Base-by-base conservation (phyloP, 169 alveolate genomes). In the Plasmodium fragile region DNA sequence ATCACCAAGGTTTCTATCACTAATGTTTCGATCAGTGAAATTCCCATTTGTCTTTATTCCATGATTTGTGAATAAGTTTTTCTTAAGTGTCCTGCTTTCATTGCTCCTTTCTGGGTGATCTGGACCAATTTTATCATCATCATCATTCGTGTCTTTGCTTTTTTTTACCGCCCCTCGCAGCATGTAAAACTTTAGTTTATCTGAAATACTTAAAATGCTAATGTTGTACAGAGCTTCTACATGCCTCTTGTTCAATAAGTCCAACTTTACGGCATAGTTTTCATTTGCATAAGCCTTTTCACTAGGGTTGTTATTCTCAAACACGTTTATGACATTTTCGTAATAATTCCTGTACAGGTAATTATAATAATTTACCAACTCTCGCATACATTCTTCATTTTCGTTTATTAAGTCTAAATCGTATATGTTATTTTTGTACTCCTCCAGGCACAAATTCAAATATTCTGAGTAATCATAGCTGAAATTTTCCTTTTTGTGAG, bases 341-440 rank as follows among this genome's bases (percentile, higher is more conserved):
- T 91, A 91, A 91, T 81, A 91, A 80, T 91, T 80, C 79, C 81
- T 45, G 43, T 91, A 70, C 55, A 91, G 82, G n/a, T 91, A 91
- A 80, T 91, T 91, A 81, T 91, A 91, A 75, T 91, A 91, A 81
- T 91, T 91, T 65, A 91, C 78, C 32, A 91, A 69, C 75, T 91
- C 94, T 30, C 94, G 91, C 92, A 79, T 91, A 81, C 94, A 91
- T 80, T 91, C 94, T 43, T 91, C 94, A 91, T 91, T 91, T 25
- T 91, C 94, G 79, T 91, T 91, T 80, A 91, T 91, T 91, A 91
- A 81, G 52, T 91, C 94, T 70, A 91, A 53, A 75, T 91, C 94
- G 55, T 91, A 91, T 80, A 91, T 91, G 59, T 91, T 91, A n/a
- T 91, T 91, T 59, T 41, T 91, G 52, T 91, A 91, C 59, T 91